Evolutionary conservation across 352 stramenopile genomes (phyloP), one percentile per base, ranked within the genome.

Genomic region (Pythium brassicae): DNA sequence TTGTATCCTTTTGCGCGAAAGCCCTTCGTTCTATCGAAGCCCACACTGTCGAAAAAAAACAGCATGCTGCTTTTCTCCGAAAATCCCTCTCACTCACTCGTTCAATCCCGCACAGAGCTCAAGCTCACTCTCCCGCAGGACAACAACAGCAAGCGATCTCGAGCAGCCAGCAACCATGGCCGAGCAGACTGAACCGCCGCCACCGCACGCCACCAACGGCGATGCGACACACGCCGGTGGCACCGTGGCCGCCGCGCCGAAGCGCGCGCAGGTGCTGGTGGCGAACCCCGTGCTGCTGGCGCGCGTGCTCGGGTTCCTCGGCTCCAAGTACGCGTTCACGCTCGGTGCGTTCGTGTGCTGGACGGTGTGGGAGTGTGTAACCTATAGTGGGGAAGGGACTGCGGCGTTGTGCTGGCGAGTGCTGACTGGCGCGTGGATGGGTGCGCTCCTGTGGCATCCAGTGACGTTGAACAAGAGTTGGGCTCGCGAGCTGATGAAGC

Each of bases 401-500:
- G n/a, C n/a, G 35, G 15, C 15, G 25, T 2, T 32, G 54, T 66
- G 35, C 25, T 40, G 26, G 45, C 20, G 14, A 27, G 3, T 23
- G 26, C 20, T 49, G 23, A n/a, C 43, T n/a, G 43, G 26, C 20
- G 25, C 20, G 11, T 44, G 17, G 5, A n/a, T 3, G 20, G 5
- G 22, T 3, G 20, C 12, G 39, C 32, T 34, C 37, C 1, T n/a
- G 3, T 7, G 11, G 10, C 19, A 6, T 6, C 7, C 54, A 94
- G 84, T 92, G 46, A 80, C 65, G 29, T 34, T 92, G 50, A 92
- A 78, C 53, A 74, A 69, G 19, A 82, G 62, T 37, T 93, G 83
- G 86, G 81, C 86, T 15, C 74, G 82, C 25, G 83, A 91, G 52
- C 73, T 95, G 57, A 91, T 89, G 76, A 88, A 86, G 57, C 86